Conservation (phyloP, 2,329 filamentous ascomycete genomes). For the Bipolaris zeicola region DNA sequence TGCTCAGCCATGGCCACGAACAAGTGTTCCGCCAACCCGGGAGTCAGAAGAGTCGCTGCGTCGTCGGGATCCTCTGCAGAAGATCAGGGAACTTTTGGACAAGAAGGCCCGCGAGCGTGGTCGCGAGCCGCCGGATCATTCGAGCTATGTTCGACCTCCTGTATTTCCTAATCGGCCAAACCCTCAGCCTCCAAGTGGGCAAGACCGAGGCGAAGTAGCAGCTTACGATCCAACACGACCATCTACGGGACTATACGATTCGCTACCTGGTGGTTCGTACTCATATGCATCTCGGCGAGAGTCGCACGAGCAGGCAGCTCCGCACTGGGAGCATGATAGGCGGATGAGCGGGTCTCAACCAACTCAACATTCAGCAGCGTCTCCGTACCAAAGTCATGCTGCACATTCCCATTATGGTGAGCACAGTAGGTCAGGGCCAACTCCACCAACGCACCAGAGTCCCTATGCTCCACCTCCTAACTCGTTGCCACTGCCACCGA, state of each 20-base stretch:
- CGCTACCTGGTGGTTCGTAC: slow-evolving; percentile 25
- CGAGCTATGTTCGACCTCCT: slow-evolving; percentile 16
- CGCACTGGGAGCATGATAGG: slow-evolving; percentile 36
- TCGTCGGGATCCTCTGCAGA: slow-evolving; percentile 32
- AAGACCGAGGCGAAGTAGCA: slow-evolving; percentile 27
- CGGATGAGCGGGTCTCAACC: slow-evolving; percentile 37
- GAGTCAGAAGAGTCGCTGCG: slow-evolving; percentile 34
- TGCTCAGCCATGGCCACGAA: slow-evolving; percentile 21
- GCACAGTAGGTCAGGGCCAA: slow-evolving; percentile 25
- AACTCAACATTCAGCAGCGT: slow-evolving; percentile 27
- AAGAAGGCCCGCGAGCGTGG: slow-evolving; percentile 32
- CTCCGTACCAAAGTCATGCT: slow-evolving; percentile 33
- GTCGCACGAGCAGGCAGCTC: slow-evolving; percentile 32
- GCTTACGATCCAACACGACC: slow-evolving; percentile 33
- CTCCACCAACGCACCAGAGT: slow-evolving; percentile 37
- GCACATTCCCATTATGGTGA: slow-evolving; percentile 33
- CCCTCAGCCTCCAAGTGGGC: slow-evolving; percentile 5
- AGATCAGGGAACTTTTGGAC: slow-evolving; percentile 35
- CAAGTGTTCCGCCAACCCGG: slow-evolving; percentile 17
- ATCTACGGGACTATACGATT: slow-evolving; percentile 30
- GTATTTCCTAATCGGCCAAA: slow-evolving; percentile 1
- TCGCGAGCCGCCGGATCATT: slow-evolving; percentile 23
- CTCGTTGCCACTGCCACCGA: slow-evolving; percentile 33
- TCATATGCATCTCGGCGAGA: slow-evolving; percentile 29
- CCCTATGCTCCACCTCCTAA: slow-evolving; percentile 37